These are phyloP conservation scores for Prunus mongolica DNA, from an alignment of 306 rosid genomes.

Conservation along the genomic window DNA sequence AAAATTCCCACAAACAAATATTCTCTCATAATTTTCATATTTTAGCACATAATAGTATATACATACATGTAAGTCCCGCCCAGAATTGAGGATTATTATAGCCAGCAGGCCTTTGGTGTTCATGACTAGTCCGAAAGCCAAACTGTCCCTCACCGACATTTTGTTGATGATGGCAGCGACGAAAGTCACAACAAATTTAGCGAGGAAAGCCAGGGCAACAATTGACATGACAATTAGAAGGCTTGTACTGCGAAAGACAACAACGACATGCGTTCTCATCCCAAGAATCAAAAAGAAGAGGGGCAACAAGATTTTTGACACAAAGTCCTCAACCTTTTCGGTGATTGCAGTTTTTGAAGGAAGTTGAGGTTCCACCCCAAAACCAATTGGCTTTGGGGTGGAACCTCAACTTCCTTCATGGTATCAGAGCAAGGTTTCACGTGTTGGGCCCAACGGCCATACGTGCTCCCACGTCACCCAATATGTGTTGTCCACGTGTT, in stretches of 20 bases:
- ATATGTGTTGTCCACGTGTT: too few relatives aligned
- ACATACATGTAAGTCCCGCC: conserved; percentile 19
- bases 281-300: conserved; percentile 20
- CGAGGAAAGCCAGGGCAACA: not conserved
- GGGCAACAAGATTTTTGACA: conserved; percentile 26
- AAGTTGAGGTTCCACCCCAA: too few relatives aligned
- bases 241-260: not conserved
- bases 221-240: not conserved
- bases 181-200: conserved; percentile 15
- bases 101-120: conserved; percentile 33
- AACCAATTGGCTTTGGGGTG: too few relatives aligned
- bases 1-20: too few relatives aligned
- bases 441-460: too few relatives aligned
- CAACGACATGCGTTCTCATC: not conserved
- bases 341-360: conserved; percentile 18
- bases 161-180: conserved; percentile 10
- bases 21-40: too few relatives aligned
- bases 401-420: too few relatives aligned
- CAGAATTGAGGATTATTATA: conserved; percentile 14
- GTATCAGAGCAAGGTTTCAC: too few relatives aligned
- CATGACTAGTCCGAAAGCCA: conserved; percentile 33
- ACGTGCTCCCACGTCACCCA: too few relatives aligned
- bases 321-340: conserved; percentile 29
- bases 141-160: too few relatives aligned
- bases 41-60: not conserved